phyloP scores from a whole-genome alignment of 805 yeast species.

The Saccharomycopsis malanga region DNA sequence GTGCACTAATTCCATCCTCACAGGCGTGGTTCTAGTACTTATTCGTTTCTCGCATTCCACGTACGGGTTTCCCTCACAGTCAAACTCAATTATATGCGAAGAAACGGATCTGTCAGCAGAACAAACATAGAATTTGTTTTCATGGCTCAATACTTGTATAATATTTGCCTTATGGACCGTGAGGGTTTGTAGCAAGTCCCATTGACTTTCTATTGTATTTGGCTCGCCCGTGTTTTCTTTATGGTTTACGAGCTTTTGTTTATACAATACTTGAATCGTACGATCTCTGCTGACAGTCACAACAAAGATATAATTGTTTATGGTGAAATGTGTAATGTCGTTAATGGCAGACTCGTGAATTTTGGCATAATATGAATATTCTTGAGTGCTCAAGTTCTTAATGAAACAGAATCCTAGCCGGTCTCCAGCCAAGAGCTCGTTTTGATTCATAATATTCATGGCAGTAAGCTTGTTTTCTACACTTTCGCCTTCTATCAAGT shows the following conservation, averaged over 20 bases:
- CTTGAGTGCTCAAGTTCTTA: slow-evolving; percentile 21
- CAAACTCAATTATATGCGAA: slow-evolving; percentile 34
- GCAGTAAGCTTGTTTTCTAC: slow-evolving; percentile 23
- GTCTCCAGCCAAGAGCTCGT: slow-evolving; percentile 40
- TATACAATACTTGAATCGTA: slow-evolving; percentile 49
- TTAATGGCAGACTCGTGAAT: slow-evolving; percentile 50
- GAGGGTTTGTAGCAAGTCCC: slow-evolving; percentile 56
- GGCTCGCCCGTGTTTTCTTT: slow-evolving; percentile 8
- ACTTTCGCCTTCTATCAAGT: neutral
- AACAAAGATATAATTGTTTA: slow-evolving; percentile 28
- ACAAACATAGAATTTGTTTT: slow-evolving; percentile 38
- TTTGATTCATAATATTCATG: slow-evolving; percentile 20
- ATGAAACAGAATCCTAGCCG: slow-evolving; percentile 37
- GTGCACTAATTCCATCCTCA: slow-evolving; percentile 31
- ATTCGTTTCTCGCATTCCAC: slow-evolving; percentile 39
- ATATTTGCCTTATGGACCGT: slow-evolving; percentile 51
- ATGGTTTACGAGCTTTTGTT: slow-evolving; percentile 12
- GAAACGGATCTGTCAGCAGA: slow-evolving; percentile 59
- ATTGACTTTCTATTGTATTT: slow-evolving; percentile 23
- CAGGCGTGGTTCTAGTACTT: slow-evolving; percentile 45
- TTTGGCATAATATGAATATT: slow-evolving; percentile 28
- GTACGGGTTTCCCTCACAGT: slow-evolving; percentile 23
- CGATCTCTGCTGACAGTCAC: slow-evolving; percentile 53
- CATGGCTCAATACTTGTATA: slow-evolving; percentile 30
- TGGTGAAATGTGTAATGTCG: slow-evolving; percentile 34